Conservation (phyloP, 805 yeast species). For the Sungouiella thailandica region DNA sequence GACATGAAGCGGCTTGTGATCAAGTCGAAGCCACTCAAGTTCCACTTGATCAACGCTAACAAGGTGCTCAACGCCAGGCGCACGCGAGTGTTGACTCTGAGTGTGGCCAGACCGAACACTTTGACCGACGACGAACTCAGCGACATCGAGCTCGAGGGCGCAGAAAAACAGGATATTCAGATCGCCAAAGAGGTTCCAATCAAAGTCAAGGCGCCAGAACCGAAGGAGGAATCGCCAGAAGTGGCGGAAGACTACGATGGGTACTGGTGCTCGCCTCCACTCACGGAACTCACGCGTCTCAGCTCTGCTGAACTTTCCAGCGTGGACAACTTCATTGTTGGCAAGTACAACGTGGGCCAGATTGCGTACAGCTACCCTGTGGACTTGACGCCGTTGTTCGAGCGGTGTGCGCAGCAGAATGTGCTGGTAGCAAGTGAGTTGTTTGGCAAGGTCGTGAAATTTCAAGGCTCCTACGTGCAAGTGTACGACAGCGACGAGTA, state of each 20-base stretch:
- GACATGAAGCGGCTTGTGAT: conserved; percentile 33
- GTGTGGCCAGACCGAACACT: neutral
- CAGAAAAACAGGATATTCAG: conserved; percentile 1
- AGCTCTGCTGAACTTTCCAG: conserved; percentile 45
- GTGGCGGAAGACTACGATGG: conserved; percentile 24
- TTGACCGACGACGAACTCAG: conserved; percentile 1
- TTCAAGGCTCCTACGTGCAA: conserved; percentile 48
- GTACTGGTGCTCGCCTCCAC: conserved; percentile 72
- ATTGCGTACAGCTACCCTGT: conserved; percentile 63
- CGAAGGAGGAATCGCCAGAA: neutral
- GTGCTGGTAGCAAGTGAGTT: conserved; percentile 38
- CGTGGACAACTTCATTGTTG: conserved; percentile 62
- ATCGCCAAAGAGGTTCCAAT: neutral
- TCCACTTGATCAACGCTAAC: conserved; percentile 38
- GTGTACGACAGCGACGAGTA: conserved; percentile 53
- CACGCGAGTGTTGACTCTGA: conserved; percentile 20
- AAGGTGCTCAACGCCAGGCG: conserved; percentile 33
- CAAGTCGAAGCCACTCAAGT: conserved; percentile 36
- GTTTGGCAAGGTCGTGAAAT: conserved; percentile 30
- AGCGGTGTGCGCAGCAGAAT: conserved; percentile 28
- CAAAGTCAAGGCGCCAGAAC: neutral
- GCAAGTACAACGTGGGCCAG: conserved; percentile 64
- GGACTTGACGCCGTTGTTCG: conserved; percentile 53
- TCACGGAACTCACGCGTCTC: conserved; percentile 42
- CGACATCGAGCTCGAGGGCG: conserved; percentile 1